phyloP scores from a whole-genome alignment of 768 basidiomycete genomes.

The Lentinula lateritia region DNA sequence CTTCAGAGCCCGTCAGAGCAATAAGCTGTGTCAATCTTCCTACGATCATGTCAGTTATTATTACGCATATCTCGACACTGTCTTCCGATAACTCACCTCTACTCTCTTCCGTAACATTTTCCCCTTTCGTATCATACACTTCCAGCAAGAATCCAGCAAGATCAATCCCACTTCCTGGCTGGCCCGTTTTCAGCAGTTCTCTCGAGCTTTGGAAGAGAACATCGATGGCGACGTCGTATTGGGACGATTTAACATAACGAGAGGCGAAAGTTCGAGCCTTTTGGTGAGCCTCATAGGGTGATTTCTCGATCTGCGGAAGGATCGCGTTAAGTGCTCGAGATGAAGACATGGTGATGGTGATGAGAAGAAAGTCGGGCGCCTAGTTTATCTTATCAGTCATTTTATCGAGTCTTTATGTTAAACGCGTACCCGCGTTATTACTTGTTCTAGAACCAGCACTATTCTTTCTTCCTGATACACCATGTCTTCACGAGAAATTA shows the following conservation, averaged over 20 bases:
- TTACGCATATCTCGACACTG: not conserved
- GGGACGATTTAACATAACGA: slow-evolving; percentile 73
- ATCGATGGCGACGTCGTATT: slow-evolving; percentile 85
- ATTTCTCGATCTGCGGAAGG: slow-evolving; percentile 61
- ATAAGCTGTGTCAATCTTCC: slow-evolving; percentile 89
- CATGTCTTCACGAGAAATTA: slow-evolving; percentile 69
- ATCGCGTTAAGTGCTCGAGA: slow-evolving; percentile 71
- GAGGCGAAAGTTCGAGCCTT: slow-evolving; percentile 95
- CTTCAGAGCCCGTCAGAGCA: slow-evolving; percentile 72
- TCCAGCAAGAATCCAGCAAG: slow-evolving; percentile 75
- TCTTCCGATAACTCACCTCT: slow-evolving; percentile 51
- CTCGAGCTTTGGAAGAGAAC: slow-evolving; percentile 88
- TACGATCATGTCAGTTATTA: slow-evolving; percentile 23
- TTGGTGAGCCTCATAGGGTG: slow-evolving; percentile 93
- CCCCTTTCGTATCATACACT: slow-evolving; percentile 73
- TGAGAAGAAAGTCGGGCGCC: not conserved
- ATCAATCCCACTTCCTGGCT: slow-evolving; percentile 89
- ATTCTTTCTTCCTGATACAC: not conserved
- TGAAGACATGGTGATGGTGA: slow-evolving; percentile 28
- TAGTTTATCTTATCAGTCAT: not conserved
- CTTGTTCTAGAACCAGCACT: not conserved
- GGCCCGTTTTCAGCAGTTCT: slow-evolving; percentile 83
- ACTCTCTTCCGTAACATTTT: slow-evolving; percentile 68
- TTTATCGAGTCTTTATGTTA: not conserved
- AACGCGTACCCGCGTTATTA: not conserved